These are phyloP conservation scores for Zymoseptoria pseudotritici DNA, from an alignment of 2,329 filamentous ascomycete genomes.

Conservation along the genomic window DNA sequence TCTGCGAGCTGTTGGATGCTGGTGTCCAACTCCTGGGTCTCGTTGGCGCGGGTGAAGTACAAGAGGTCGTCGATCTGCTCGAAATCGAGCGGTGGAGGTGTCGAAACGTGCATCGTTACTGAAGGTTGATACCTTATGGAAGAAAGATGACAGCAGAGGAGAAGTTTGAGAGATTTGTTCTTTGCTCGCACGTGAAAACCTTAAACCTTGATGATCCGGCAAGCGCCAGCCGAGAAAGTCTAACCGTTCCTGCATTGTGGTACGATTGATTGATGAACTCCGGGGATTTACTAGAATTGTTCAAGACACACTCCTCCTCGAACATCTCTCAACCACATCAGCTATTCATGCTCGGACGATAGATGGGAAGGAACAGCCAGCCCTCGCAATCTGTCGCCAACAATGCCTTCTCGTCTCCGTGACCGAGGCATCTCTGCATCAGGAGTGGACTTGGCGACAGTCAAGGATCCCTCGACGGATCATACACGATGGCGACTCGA, in stretches of 20 bases:
- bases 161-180: neutral
- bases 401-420: neutral
- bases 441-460: neutral
- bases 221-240: neutral
- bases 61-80: slow-evolving; percentile 88
- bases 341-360: neutral
- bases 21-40: slow-evolving; percentile 59
- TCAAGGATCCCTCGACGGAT: slow-evolving; percentile 52
- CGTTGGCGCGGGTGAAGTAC: slow-evolving; percentile 75
- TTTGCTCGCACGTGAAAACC: neutral
- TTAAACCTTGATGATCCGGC: slow-evolving; percentile 1
- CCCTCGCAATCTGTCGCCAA: neutral
- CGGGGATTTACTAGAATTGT: neutral
- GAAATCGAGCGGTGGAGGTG: slow-evolving; percentile 46
- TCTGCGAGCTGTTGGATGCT: slow-evolving; percentile 54
- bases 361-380: neutral
- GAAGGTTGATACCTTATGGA: neutral
- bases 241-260: slow-evolving; percentile 6
- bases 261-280: neutral
- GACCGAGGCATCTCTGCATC: neutral
- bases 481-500: slow-evolving; percentile 74
- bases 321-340: neutral
- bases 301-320: neutral
- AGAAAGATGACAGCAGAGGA: neutral
- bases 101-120: slow-evolving; percentile 6